Evolutionary conservation across 2,329 filamentous ascomycete genomes (phyloP).

Genomic region (Phaeosphaeria sp.): DNA sequence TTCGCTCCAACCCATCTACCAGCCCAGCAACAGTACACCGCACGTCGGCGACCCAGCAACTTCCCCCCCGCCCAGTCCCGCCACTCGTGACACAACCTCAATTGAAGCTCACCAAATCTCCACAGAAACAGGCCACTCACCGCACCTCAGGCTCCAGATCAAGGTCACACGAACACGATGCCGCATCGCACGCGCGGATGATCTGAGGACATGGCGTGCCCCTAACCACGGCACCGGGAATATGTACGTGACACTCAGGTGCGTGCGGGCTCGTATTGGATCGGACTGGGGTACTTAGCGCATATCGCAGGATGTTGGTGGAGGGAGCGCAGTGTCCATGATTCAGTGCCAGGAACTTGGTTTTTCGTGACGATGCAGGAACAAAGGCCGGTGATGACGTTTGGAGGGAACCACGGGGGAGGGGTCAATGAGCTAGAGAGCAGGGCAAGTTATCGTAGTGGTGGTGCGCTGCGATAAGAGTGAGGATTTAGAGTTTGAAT

Average conservation of each 20-base stretch:
- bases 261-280: neutral
- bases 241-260: too few relatives aligned
- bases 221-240: neutral
- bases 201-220: neutral
- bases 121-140: neutral
- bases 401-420: neutral
- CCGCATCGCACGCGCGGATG: neutral
- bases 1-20: neutral
- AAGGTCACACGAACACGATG: neutral
- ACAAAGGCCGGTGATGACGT: neutral
- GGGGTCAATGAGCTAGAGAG: neutral
- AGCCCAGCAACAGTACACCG: neutral
- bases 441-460: neutral
- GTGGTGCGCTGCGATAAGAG: neutral
- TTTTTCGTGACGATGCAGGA: too few relatives aligned
- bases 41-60: constrained; percentile 3
- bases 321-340: neutral
- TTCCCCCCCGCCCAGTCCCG: neutral
- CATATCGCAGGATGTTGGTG: neutral
- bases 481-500: neutral
- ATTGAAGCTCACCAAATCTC: neutral
- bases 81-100: neutral
- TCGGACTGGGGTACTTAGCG: neutral
- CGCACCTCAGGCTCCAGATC: neutral
- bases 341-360: neutral